Evolutionary conservation across 331 rosid species (phyloP).

Genomic region (Rhamnella rubrinervis): DNA sequence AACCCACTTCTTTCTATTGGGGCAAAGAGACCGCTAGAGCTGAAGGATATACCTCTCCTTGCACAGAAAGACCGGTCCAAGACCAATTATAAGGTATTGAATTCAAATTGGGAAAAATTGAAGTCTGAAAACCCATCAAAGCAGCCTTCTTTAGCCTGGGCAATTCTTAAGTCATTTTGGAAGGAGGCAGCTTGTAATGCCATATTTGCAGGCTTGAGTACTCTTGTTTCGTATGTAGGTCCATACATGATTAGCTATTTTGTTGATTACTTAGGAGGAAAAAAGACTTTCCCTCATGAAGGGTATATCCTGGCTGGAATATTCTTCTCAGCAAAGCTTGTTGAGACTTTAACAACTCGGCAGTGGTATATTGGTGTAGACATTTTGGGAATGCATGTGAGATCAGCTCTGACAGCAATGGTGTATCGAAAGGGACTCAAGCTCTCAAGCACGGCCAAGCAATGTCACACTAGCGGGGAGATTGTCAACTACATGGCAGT

Average conservation of each 20-base stretch:
- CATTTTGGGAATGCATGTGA: slow-evolving; percentile 96
- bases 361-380: slow-evolving; percentile 99
- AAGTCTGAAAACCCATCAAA: slow-evolving; percentile 58
- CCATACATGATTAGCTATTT: slow-evolving; percentile 94
- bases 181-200: slow-evolving; percentile 96
- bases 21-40: slow-evolving; percentile 92
- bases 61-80: slow-evolving; percentile 83
- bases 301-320: slow-evolving; percentile 91
- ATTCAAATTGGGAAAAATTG: slow-evolving; percentile 86
- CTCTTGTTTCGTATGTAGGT: slow-evolving; percentile 91
- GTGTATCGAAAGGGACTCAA: slow-evolving; percentile 89
- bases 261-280: slow-evolving; percentile 92
- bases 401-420: slow-evolving; percentile 95
- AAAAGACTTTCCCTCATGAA: slow-evolving; percentile 71
- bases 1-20: slow-evolving; percentile 82
- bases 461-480: slow-evolving; percentile 96
- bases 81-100: slow-evolving; percentile 69
- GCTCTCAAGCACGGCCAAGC: slow-evolving; percentile 88
- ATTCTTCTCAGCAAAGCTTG: slow-evolving; percentile 84
- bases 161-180: slow-evolving; percentile 83
- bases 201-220: slow-evolving; percentile 83
- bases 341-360: slow-evolving; percentile 87
- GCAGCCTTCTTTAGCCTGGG: slow-evolving; percentile 93
- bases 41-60: slow-evolving; percentile 96
- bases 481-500: slow-evolving; percentile 97